Evolutionary conservation across 306 rosid species (phyloP), one percentile per base, ranked within the genome.

Genomic region (Pueraria montana): DNA sequence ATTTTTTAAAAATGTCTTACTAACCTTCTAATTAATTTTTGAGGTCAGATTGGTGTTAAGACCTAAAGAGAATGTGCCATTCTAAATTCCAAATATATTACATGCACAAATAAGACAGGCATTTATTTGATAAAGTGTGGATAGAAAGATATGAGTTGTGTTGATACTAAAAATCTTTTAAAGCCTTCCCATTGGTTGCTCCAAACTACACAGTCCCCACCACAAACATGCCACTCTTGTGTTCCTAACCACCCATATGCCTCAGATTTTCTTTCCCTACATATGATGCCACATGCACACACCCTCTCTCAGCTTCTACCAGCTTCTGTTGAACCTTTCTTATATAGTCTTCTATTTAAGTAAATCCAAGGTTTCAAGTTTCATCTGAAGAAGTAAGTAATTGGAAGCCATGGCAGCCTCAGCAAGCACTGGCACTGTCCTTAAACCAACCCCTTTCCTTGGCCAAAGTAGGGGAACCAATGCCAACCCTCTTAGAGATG

Each of bases 381-480:
- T 9, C 38, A 72, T 18, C 50, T 32, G 63, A 48, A 46, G n/a
- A n/a, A n/a, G n/a, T 64, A 58, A 55, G 62, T 14, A 64, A 78
- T 76, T 45, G 83, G 32, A 30, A 30, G 32, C 32, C 2, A 92
- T 90, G 96, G 95, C 98, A 64, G 92, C 98, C 74, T 79, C 94
- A 38, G 90, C 92, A 85, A 88, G 88, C 85, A 84, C 95, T n/a
- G 87, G 92, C 90, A 82, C 90, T 58, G 91, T 91, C 72, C 90
- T 90, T 46, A 92, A 90, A 63, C 92, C 90, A 30, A 85, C 91
- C 77, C 91, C 96, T 61, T 94, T 92, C 76, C 90, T 94, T 40
- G 98, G 94, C 32, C 97, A 87, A 78, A 64, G 11, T 84, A 89
- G 84, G 83, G 83, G 78, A 34, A 4, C 90, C 30, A 84, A 65